Base-by-base conservation (phyloP, 2,329 filamentous ascomycete genomes). In the Colletotrichum siamense region DNA sequence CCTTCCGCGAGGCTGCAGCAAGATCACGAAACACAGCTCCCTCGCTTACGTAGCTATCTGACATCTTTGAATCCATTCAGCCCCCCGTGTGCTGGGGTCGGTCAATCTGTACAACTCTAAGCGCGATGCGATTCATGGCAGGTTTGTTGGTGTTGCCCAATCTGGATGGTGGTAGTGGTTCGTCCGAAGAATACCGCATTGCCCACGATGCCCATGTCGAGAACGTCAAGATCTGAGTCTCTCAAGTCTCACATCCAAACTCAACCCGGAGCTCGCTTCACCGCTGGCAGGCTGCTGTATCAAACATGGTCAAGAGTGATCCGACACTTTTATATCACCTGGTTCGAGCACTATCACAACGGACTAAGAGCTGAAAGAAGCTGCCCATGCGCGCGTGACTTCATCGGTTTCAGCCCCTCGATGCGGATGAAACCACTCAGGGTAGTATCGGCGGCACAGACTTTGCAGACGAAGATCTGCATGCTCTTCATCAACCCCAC, bases 401-500 rank as follows among this genome's bases (percentile, higher is more conserved):
- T 22, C 30, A 26, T 34, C 26, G 24, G 75, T 75, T 75, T 77
- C 71, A 71, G 32, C 71, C 44, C 71, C 75, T 55, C 55, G 61
- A 61, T 44, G 26, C 8, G 39, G 66, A 66, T 77, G 66, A 71
- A 77, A 75, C 75, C 34, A 57, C 26, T 10, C 16, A 39, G 36
- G 36, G 66, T 69, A 36, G 61, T 28, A 76, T 34, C n/a, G 44
- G 62, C 61, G 39, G 52, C 62, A 67, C 61, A 44, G 36, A n/a
- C 30, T n/a, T 44, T 26, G 39, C 10, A n/a, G 22, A 26, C 59
- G 18, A 13, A 16, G 32, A 34, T 76, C 63, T 67, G 26, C 30
- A 24, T 63, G 9, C 13, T 22, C 22, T 22, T 34, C 24, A 36
- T 15, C 13, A 32, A 30, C 24, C 32, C 34, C 22, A 26, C 18